Conservation (phyloP, 2,329 filamentous ascomycete species). For the Epichloe brachyelytri region DNA sequence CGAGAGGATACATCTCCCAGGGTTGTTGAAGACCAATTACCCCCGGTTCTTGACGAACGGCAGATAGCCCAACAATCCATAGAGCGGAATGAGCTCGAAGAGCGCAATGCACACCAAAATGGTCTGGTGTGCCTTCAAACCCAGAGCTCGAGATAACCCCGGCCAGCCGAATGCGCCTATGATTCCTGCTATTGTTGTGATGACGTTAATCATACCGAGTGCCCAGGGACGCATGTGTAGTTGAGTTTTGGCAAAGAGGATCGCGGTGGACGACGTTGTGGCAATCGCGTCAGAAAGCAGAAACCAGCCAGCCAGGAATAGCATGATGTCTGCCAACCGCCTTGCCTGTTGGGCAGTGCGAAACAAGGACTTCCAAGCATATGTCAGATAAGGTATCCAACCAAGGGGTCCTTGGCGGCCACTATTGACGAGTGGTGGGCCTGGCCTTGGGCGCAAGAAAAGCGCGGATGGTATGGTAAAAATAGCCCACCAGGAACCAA, state of each 20-base stretch:
- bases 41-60: slow-evolving; percentile 60
- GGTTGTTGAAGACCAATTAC: slow-evolving; percentile 79
- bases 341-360: slow-evolving; percentile 66
- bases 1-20: slow-evolving; percentile 94
- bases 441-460: slow-evolving; percentile 79
- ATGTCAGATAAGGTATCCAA: slow-evolving; percentile 61
- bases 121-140: slow-evolving; percentile 68
- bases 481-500: slow-evolving; percentile 84
- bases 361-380: slow-evolving; percentile 78
- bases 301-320: slow-evolving; percentile 87
- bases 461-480: slow-evolving; percentile 82
- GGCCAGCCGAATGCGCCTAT: slow-evolving; percentile 85
- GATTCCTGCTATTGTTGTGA: slow-evolving; percentile 73
- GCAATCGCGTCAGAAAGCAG: slow-evolving; percentile 88
- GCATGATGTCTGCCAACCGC: slow-evolving; percentile 56
- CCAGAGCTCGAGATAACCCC: slow-evolving; percentile 55
- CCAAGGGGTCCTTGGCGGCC: slow-evolving; percentile 23
- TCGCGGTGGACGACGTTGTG: slow-evolving; percentile 86
- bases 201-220: slow-evolving; percentile 84
- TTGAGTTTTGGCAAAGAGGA: slow-evolving; percentile 89
- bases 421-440: slow-evolving; percentile 55
- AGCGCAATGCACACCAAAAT: slow-evolving; percentile 84
- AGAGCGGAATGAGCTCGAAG: slow-evolving; percentile 86
- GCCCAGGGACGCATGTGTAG: slow-evolving; percentile 81
- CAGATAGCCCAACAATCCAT: slow-evolving; percentile 79